Conservation (phyloP, 805 yeast species). For the Yarrowia sp. region DNA sequence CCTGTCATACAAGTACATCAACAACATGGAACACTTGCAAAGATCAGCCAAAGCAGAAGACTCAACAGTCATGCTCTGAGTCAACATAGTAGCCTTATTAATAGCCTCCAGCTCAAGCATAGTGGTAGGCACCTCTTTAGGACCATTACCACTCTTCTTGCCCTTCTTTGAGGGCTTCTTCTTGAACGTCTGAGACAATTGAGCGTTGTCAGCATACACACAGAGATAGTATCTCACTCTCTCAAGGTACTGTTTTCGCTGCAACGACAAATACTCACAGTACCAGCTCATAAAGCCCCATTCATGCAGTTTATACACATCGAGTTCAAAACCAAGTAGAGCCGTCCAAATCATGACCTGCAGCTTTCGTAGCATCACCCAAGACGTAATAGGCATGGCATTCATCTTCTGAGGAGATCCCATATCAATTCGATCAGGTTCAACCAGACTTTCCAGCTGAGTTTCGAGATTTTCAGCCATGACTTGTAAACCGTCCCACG, state of each 20-base stretch:
- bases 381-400: constrained; percentile 67
- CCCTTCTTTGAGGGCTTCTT: neutral
- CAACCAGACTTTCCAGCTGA: constrained; percentile 37
- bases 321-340: constrained; percentile 71
- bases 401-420: constrained; percentile 34
- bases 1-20: constrained; percentile 16
- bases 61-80: constrained; percentile 36
- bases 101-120: constrained; percentile 8
- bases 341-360: constrained; percentile 69
- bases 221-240: constrained; percentile 41
- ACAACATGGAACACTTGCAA: constrained; percentile 29
- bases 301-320: constrained; percentile 72
- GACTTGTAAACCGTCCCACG: constrained; percentile 83
- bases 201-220: constrained; percentile 28
- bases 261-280: constrained; percentile 48
- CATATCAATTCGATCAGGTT: constrained; percentile 10
- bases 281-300: constrained; percentile 67
- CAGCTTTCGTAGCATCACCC: constrained; percentile 65
- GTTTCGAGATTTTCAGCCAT: constrained; percentile 64
- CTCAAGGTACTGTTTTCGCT: constrained; percentile 46
- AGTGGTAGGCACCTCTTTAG: constrained; percentile 30
- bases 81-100: constrained; percentile 34
- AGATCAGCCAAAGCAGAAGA: constrained; percentile 38
- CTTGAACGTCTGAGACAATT: neutral
- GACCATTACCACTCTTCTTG: constrained; percentile 1